Base-by-base conservation (phyloP, 2,329 filamentous ascomycete species). In the Verticillium alfalfae region DNA sequence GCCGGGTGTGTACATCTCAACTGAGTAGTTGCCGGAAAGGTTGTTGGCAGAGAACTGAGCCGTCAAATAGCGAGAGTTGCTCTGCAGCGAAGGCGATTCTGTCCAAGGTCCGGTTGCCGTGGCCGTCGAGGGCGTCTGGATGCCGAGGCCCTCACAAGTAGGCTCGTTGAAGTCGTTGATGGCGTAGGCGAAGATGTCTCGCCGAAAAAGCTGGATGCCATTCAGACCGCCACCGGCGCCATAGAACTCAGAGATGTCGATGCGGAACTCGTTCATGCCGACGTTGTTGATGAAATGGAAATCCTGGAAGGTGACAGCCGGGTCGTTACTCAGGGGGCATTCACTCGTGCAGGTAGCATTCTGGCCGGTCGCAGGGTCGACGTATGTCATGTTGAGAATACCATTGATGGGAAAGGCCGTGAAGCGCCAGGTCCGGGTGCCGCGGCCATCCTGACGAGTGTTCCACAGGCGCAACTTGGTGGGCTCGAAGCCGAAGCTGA, bases 331-430 rank as follows among this genome's bases (percentile, higher is more conserved):
- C 57, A 99, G 82, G n/a, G 93, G 91, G 69, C 95, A 99, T 70
- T 86, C 83, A 64, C 87, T 89, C 60, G 93, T 92, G 76, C 95
- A 99, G 62, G 84, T 88, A 36, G 79, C 76, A 61, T 88, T 88
- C 58, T 84, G 78, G 34, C 90, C 89, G 1, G 86, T 90, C 45
- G 72, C 79, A 31, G 90, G 88, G 70, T 98, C 92, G 65, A 88
- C 88, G 69, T 95, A 98, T 41, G 93, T 96, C 70, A 99, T 83
- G 75, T 98, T 97, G 88, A 99, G 91, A 72, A 99, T 97, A 59
- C 95, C 95, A 65, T 91, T 88, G 70, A 94, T 86, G 5, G 94
- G 93, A 62, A 94, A 79, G 18, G 93, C 91, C 26, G 91, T 92
- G 71, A 92, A 96, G 62, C 93, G 87, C 78, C 92, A 99, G 0